Base-by-base conservation (phyloP, 768 basidiomycete genomes). In the Leccinellum albellum region DNA sequence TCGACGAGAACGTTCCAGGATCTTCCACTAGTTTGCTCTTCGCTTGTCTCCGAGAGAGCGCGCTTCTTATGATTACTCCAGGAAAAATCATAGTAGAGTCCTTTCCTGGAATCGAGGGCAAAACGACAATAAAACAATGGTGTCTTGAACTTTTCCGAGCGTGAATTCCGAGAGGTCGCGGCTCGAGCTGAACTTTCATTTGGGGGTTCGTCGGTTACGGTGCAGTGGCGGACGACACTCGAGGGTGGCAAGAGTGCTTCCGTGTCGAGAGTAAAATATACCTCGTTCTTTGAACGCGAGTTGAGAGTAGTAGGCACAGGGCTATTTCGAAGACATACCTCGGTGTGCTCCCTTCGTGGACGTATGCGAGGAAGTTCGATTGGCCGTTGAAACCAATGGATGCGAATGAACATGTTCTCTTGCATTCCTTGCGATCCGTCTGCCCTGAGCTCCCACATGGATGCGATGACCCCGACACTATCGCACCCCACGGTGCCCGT, bases 341-440 rank as follows among this genome's bases (percentile, higher is more conserved):
- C 78, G 46, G 74, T 64, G 66, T 86, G 80, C 17, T 83, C 80
- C 44, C 88, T 78, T 60, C 81, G 80, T 1, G 82, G 83, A 13
- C 89, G 77, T 52, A 84, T 73, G 24, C 73, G 72, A 7, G 88
- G 79, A 57, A 91, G 73, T 66, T 91, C 84, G 0, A 74, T 70
- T 1, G 88, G 88, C 31, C 83, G 73, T 59, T 88, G 72, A 64
- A 91, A 92, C 89, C 89, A 92, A 62, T 90, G 89, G 23, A 91
- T 71, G 26, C 81, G 78, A 23, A 88, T 70, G 54, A 81, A 77
- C 76, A 85, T 83, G 50, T 74, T 78, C 35, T 70, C 62, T 23
- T 52, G 62, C 2, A 64, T 69, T n/a, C 66, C 66, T 33, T 74
- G 69, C 23, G 53, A 64, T 0, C 66, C 66, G 8, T 71, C 73